Conservation (phyloP, 179 eudicot species). For the Carnegiea gigantea region DNA sequence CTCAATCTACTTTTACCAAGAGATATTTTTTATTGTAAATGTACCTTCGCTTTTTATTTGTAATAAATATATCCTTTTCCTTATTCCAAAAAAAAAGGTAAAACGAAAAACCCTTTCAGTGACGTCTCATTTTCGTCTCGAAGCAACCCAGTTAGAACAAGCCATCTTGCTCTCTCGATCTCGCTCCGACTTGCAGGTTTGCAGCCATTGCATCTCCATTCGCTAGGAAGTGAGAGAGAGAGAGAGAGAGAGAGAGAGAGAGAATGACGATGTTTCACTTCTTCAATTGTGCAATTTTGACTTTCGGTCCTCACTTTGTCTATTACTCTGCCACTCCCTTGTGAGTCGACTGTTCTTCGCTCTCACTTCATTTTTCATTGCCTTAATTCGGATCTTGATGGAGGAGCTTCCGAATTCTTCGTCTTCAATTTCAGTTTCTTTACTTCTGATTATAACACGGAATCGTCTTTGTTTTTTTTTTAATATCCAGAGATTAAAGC, state of each 20-base stretch:
- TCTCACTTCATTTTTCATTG: neutral
- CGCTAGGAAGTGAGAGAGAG: constrained; percentile 1
- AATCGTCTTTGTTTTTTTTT: too few species aligned
- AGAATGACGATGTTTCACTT: constrained; percentile 93
- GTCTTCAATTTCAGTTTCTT: neutral
- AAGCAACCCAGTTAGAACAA: too few species aligned
- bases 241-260: constrained; percentile 7
- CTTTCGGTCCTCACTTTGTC: constrained; percentile 97
- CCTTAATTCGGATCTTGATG: neutral
- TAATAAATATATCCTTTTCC: too few species aligned
- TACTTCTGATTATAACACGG: too few species aligned
- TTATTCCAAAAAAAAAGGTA: too few species aligned
- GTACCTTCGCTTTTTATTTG: too few species aligned
- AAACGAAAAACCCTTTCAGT: too few species aligned
- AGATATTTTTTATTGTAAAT: too few species aligned
- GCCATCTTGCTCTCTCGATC: neutral
- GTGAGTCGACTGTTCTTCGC: constrained; percentile 35
- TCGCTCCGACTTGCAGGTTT: neutral
- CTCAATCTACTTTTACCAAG: too few species aligned
- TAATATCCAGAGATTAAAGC: too few species aligned
- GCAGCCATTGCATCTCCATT: neutral
- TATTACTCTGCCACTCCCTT: constrained; percentile 95
- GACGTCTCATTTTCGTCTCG: too few species aligned
- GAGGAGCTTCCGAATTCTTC: neutral
- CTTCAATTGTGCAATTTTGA: constrained; percentile 91